Percentiles rank a stretch among this genome's conserved stretches.
Conservation (phyloP, 2,329 filamentous ascomycete species). For the Colletotrichum phormii region DNA sequence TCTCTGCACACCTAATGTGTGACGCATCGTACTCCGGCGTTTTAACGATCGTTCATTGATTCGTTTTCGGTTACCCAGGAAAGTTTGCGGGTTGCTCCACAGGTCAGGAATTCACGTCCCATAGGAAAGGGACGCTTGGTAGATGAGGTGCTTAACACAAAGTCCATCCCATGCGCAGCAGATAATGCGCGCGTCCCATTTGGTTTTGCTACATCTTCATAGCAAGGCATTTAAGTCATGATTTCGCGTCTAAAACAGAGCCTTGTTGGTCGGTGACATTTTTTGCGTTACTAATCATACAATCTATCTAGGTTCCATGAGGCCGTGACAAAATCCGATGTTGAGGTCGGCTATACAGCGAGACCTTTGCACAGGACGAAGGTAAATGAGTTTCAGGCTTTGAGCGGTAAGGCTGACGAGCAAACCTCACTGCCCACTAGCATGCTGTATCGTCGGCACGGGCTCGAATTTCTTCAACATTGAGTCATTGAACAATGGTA, state of each 20-base stretch:
- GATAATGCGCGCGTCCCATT: background rate
- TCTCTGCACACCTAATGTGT: conserved; percentile 22
- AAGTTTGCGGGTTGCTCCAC: conserved; percentile 20
- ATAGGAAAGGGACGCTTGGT: background rate
- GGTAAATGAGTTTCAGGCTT: too few species aligned
- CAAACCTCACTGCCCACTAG: background rate
- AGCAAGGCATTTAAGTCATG: background rate
- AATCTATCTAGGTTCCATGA: too few species aligned
- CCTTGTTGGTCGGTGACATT: background rate
- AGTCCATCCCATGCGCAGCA: background rate
- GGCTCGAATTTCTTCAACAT: background rate
- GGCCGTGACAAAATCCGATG: too few species aligned
- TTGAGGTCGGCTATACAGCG: too few species aligned
- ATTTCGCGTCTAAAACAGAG: background rate
- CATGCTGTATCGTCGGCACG: background rate
- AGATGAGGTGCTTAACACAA: background rate
- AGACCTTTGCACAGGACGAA: too few species aligned
- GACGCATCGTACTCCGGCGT: conserved; percentile 35
- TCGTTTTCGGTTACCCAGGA: conserved; percentile 23
- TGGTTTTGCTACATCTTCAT: conserved; percentile 13
- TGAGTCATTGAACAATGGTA: background rate
- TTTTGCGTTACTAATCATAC: background rate
- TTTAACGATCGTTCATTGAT: conserved; percentile 8
- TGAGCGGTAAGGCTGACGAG: too few species aligned
- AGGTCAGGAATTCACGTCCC: conserved; percentile 23